Evolutionary conservation across 352 stramenopile species (phyloP), one percentile per base, ranked within the genome.

Genomic region (Thalassiosira pacifica): DNA sequence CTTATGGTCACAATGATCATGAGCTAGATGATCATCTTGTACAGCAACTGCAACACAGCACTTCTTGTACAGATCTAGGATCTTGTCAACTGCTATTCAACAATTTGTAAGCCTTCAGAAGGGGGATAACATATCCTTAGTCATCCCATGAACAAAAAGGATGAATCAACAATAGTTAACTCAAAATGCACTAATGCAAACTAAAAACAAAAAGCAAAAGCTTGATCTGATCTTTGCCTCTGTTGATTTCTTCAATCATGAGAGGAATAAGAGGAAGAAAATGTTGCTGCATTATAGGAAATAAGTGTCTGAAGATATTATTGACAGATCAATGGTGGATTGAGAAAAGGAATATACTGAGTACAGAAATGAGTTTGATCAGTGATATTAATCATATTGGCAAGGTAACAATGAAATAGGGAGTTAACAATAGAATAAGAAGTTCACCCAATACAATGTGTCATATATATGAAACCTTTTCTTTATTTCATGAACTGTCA

Each of bases 241-340:
- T 10, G 34, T 42, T 42, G 34, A 42, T 11, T 42, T 42, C 10
- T 42, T 42, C 34, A 42, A 42, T 11, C 34, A 32, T 19, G 32
- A 60, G 29, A 57, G 66, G 13, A 74, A 74, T 37, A 74, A 74
- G 53, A 22, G 66, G 6, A 6, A 37, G 4, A 74, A 74, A 42
- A 60, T 74, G 22, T 40, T 74, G 66, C 19, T 60, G 61, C 11
- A 32, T 4, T 2, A 26, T 16, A 74, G 42, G 66, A 74, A 29
- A 61, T 34, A 37, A 42, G n/a, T 66, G 59, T 6, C 4, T 18
- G n/a, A n/a, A n/a, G n/a, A 66, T 18, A 66, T 66, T 5, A 6
- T 42, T 22, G 31, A 31, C 5, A n/a, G 22, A 27, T 5, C 11
- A 5, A 40, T 71, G 32, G 24, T 45, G 26, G 63, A 71, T 24